A percentile compares a stretch with the other conserved stretches of the same genome.
These are phyloP conservation scores for Grigorovia humatica DNA, from an alignment of 805 yeast genomes.

Conservation along the genomic window DNA sequence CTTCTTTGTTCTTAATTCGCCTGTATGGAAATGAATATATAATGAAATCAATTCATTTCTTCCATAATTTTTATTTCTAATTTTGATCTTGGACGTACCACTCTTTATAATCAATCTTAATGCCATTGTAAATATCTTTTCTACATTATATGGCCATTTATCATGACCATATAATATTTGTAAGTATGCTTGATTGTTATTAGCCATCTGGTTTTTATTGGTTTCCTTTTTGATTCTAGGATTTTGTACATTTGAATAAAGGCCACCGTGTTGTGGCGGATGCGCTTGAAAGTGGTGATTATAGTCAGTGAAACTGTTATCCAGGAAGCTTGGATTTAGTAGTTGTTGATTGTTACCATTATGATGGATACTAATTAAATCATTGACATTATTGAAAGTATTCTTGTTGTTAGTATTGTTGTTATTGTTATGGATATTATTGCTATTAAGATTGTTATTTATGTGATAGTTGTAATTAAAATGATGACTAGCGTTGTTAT, in stretches of 20 bases:
- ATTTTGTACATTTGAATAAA: neutral
- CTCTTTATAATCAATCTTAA: slow-evolving; percentile 75
- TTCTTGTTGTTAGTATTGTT: neutral
- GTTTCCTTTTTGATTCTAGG: neutral
- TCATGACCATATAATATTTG: slow-evolving; percentile 19
- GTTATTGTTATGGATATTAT: neutral
- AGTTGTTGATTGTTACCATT: neutral
- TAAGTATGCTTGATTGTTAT: slow-evolving; percentile 2
- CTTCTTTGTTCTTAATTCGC: slow-evolving; percentile 74
- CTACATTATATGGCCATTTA: slow-evolving; percentile 86
- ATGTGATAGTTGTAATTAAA: neutral
- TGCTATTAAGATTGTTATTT: neutral
- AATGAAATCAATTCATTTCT: slow-evolving; percentile 88
- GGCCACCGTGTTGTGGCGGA: neutral
- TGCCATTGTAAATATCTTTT: slow-evolving; percentile 79
- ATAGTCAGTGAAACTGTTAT: neutral
- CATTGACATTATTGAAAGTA: neutral
- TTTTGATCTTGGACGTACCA: slow-evolving; percentile 76
- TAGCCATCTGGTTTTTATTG: neutral
- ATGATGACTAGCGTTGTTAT: neutral
- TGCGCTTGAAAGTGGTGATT: neutral
- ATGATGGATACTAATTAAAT: neutral
- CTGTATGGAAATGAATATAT: slow-evolving; percentile 67
- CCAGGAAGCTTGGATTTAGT: neutral
- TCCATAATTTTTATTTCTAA: slow-evolving; percentile 83